These are phyloP conservation scores for Myriangium duriaei DNA, from an alignment of 2,329 filamentous ascomycete species.

Conservation along the genomic window DNA sequence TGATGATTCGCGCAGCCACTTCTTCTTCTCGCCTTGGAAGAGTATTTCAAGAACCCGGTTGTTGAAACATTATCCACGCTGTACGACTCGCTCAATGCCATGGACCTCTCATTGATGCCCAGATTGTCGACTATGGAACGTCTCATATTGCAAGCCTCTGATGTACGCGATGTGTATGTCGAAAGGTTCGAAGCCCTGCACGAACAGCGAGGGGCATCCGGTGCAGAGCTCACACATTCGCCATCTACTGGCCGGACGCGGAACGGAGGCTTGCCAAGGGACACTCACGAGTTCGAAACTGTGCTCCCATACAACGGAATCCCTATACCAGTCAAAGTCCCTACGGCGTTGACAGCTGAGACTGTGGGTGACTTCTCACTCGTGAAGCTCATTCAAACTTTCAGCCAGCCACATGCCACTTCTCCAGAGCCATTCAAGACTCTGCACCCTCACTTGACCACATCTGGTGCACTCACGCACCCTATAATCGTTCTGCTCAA, in stretches of 20 bases:
- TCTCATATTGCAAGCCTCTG: slow-evolving; percentile 74
- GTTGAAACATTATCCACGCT: slow-evolving; percentile 78
- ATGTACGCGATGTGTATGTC: slow-evolving; percentile 90
- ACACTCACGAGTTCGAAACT: slow-evolving; percentile 96
- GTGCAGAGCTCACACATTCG: slow-evolving; percentile 24
- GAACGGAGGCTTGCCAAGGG: slow-evolving; percentile 64
- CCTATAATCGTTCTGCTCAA: slow-evolving; percentile 92
- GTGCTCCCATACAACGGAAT: slow-evolving; percentile 93
- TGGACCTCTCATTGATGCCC: slow-evolving; percentile 93
- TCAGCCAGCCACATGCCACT: slow-evolving; percentile 70
- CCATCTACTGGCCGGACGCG: slow-evolving; percentile 23
- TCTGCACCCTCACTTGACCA: slow-evolving; percentile 84
- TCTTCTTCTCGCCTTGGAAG: slow-evolving; percentile 78
- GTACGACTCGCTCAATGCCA: slow-evolving; percentile 86
- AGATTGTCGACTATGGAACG: slow-evolving; percentile 71
- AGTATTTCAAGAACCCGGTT: slow-evolving; percentile 88
- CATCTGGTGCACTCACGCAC: slow-evolving; percentile 77
- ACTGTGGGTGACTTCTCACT: slow-evolving; percentile 96
- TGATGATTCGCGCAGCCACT: slow-evolving; percentile 49
- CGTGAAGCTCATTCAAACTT: slow-evolving; percentile 93
- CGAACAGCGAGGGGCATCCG: slow-evolving; percentile 63
- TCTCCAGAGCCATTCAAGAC: slow-evolving; percentile 66
- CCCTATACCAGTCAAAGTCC: slow-evolving; percentile 91
- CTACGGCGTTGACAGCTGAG: slow-evolving; percentile 84
- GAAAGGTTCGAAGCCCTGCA: slow-evolving; percentile 97